Evolutionary conservation across 1,284 basidiomycete genomes (phyloP).

Genomic region (Paramarasmius palmivorus): DNA sequence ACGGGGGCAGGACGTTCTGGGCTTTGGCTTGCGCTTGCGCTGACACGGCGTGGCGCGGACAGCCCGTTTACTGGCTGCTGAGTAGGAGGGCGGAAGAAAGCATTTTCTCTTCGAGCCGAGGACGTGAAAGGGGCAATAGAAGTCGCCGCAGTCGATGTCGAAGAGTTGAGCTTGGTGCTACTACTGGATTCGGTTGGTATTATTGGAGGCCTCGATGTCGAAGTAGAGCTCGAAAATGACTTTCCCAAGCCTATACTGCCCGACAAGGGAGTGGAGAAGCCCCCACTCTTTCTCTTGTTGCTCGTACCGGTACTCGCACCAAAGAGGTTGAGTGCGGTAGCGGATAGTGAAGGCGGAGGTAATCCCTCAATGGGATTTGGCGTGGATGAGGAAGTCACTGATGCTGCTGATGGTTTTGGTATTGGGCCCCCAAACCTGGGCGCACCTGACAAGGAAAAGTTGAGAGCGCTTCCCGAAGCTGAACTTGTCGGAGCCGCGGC

Average conservation of each 20-base stretch:
- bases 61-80: background rate
- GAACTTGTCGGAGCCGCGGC: background rate
- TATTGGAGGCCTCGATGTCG: background rate
- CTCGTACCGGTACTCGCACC: background rate
- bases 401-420: background rate
- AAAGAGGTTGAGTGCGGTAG: slow-evolving; percentile 2
- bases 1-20: slow-evolving; percentile 1
- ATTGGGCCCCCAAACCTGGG: background rate
- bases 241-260: slow-evolving; percentile 2
- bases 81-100: slow-evolving; percentile 1
- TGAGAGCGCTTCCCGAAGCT: background rate
- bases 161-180: background rate
- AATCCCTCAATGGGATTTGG: background rate
- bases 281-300: background rate
- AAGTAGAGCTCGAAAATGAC: background rate
- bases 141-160: background rate
- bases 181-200: background rate
- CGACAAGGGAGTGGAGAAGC: background rate
- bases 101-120: background rate
- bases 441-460: background rate
- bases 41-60: background rate
- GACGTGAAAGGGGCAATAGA: background rate
- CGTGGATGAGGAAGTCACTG: background rate
- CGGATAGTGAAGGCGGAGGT: background rate
- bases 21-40: background rate